Base-by-base conservation (phyloP, 1,284 basidiomycete genomes). In the Sanguinoderma infundibulare region DNA sequence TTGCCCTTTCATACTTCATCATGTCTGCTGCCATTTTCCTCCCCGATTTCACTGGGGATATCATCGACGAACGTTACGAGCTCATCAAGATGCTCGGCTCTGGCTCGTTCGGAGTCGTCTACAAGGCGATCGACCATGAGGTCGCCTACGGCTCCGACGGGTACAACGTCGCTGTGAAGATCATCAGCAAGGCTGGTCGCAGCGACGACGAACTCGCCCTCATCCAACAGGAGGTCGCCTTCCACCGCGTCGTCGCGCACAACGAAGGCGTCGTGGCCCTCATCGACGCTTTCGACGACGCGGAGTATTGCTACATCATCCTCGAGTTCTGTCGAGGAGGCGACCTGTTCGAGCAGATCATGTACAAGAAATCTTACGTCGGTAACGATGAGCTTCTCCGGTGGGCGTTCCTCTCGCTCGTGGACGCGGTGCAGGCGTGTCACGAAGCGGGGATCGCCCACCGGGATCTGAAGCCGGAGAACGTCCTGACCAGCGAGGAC, bases 401-500 rank as follows among this genome's bases (percentile, higher is more conserved):
- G 58, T 70, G 69, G 35, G 81, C 84, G 49, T 86, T 86, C 73
- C 68, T 85, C 56, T 85, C 87, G 72, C 83, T 91, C 69, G 72
- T 90, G 68, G 86, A 88, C 65, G 84, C 87, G 6, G 82, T 90
- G 57, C 77, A 84, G 36, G 82, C 82, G 67, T 87, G 86, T 70
- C 89, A 91, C 72, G 69, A 72, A 39, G 74, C 81, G 56, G 81
- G 82, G 36, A 85, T 90, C 72, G 87, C 80, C 70, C 89, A 90
- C 72, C 85, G 88, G 24, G 89, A 91, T 68, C 77, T 91, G 54
- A 91, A 91, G 73, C 89, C 89, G 3, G 89, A 91, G 70, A 91
- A 92, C 75, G 85, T 91, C 64, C 78, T 91, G 26, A 86, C 84
- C 68, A 81, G 49, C n/a, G 62, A 65, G 38, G 68, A 72, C 51